Evolutionary conservation across 2,329 filamentous ascomycete species (phyloP), one percentile per base, ranked within the genome.

Genomic region (Rugonectria rugulosa): DNA sequence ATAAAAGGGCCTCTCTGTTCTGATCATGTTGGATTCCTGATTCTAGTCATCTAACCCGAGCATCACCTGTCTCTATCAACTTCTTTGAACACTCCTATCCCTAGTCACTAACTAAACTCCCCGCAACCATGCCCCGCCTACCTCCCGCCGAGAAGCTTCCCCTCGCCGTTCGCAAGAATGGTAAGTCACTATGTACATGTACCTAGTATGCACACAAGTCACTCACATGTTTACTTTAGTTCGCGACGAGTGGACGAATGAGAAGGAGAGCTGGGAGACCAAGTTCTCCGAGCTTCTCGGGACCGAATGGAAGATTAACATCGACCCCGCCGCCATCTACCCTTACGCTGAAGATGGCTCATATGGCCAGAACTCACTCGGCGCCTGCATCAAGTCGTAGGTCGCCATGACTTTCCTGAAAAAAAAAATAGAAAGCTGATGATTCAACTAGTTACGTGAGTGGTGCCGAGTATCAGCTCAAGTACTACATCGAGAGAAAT

Each of bases 211-310:
- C 4, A 17, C 5, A 14, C 20, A 37, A 8, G 23, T 46, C 37
- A n/a, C 49, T 14, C 4, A 37, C 3, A 46, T 11, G 5, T 2
- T n/a, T 3, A 3, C 15, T 29, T 9, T 36, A 84, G 80, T 84
- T 58, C 79, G 82, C 6, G 82, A 84, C 62, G 73, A 77, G 14
- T 84, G 75, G 75, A 80, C 83, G 15, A 73, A 66, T 50, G 81
- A 78, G 51, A 82, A 79, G 62, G 66, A 58, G 1, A 76, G 74
- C 3, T 59, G 77, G 12, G 80, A 82, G 65, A 67, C 73, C 47
- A 66, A 76, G 49, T 62, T 84, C 34, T 79, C 78, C 1, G 72
- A 74, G 0, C 38, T 76, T 36, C 74, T 84, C 3, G 79, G 78
- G n/a, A 69, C 71, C 29, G 32, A 73, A 7, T 85, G 81, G 81